Conservation (phyloP, 345 rosid genomes). For the Hibiscus tridactylites region DNA sequence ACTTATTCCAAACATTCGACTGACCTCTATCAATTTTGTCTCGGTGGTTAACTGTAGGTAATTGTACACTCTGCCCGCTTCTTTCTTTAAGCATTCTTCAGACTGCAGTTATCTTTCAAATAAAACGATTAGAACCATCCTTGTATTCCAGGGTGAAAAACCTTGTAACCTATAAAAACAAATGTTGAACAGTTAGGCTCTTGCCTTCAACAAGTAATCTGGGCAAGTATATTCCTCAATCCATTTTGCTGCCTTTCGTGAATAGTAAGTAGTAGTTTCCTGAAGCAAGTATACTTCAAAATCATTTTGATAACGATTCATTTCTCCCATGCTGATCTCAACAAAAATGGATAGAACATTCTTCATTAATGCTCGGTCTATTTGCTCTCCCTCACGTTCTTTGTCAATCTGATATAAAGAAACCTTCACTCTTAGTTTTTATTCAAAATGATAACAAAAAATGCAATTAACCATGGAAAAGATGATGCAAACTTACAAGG, state of each 20-base stretch:
- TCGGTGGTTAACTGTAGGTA: conserved; percentile 84
- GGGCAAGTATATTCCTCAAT: conserved; percentile 71
- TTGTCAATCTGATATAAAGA: conserved; percentile 51
- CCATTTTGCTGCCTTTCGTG: conserved; percentile 85
- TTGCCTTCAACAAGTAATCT: conserved; percentile 75
- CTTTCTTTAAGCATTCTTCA: conserved; percentile 89
- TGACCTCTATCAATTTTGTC: conserved; percentile 82
- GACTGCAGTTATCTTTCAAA: conserved; percentile 37
- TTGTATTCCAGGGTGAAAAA: conserved; percentile 1
- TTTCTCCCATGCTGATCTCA: conserved; percentile 70
- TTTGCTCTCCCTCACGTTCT: conserved; percentile 88
- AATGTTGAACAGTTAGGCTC: not conserved
- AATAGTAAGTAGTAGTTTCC: conserved; percentile 66
- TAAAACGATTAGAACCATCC: not conserved
- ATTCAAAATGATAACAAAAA: not conserved
- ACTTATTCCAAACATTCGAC: conserved; percentile 17
- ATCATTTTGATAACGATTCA: conserved; percentile 62
- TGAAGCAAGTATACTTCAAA: conserved; percentile 68
- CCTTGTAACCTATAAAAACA: not conserved
- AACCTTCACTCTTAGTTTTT: not conserved
- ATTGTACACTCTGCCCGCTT: conserved; percentile 77
- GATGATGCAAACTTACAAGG: conserved; percentile 39
- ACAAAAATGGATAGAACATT: conserved; percentile 68
- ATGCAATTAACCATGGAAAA: not conserved
- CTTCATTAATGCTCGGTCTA: conserved; percentile 72